phyloP scores from a whole-genome alignment of 2,329 filamentous ascomycete species.

The Xylaria sp. region DNA sequence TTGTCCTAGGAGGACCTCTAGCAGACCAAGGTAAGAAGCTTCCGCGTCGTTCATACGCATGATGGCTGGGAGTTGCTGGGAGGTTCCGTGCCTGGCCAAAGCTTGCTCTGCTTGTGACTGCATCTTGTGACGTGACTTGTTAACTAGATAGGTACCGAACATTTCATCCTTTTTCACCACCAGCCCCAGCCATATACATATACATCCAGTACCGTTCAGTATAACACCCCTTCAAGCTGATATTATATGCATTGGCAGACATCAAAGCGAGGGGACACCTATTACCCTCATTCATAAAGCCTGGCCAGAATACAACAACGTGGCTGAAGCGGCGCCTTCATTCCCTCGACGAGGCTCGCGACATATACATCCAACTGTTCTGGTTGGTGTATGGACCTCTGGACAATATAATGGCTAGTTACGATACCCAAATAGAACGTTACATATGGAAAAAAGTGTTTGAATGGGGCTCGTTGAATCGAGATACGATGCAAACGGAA shows the following conservation, averaged over 20 bases:
- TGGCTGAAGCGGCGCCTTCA: neutral
- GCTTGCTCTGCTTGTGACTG: neutral
- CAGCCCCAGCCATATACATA: neutral
- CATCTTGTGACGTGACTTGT: neutral
- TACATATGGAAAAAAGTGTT: neutral
- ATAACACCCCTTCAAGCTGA: neutral
- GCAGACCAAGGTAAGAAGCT: neutral
- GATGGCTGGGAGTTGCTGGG: neutral
- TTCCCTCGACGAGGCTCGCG: neutral
- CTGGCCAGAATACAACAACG: too few relatives aligned
- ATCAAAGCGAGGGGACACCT: neutral
- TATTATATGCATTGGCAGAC: neutral
- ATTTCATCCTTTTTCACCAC: neutral
- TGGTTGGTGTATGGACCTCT: neutral
- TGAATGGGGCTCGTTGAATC: constrained; percentile 12
- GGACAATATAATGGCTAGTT: neutral
- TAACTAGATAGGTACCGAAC: neutral
- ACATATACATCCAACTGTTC: too few relatives aligned
- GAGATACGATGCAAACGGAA: constrained; percentile 22
- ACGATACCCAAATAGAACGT: too few relatives aligned
- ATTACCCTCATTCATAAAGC: neutral
- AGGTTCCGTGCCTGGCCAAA: neutral
- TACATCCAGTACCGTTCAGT: too few relatives aligned
- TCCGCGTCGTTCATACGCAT: neutral
- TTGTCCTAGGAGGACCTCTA: neutral